A percentile compares a stretch with the other conserved stretches of the same genome.
These are phyloP conservation scores for Rosa lucieae DNA, from an alignment of 306 rosid genomes.

Conservation along the genomic window DNA sequence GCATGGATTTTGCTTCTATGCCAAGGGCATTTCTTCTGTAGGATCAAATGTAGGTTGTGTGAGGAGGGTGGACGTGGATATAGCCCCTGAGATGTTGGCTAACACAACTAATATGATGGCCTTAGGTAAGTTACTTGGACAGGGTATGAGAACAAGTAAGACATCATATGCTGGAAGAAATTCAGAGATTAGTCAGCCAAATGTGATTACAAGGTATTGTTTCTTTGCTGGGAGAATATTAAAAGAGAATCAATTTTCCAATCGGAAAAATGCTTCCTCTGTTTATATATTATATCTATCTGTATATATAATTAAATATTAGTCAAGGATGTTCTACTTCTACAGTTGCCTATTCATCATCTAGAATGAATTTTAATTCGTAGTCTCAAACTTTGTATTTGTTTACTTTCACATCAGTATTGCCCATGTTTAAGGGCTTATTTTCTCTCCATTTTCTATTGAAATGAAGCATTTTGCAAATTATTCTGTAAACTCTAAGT, in stretches of 20 bases:
- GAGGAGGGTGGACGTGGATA: slow-evolving; percentile 50
- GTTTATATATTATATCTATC: too few relatives aligned
- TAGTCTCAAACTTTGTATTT: not conserved
- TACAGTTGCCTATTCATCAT: not conserved
- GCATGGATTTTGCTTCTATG: slow-evolving; percentile 80
- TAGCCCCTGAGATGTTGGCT: slow-evolving; percentile 63
- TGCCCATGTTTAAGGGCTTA: not conserved
- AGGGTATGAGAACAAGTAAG: slow-evolving; percentile 23
- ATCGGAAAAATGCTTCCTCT: not conserved
- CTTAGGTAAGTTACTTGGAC: slow-evolving; percentile 57
- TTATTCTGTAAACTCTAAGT: not conserved
- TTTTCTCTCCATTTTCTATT: not conserved
- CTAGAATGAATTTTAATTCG: not conserved
- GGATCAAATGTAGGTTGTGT: slow-evolving; percentile 47
- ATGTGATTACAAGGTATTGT: slow-evolving; percentile 45
- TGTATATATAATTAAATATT: not conserved
- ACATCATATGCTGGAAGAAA: slow-evolving; percentile 27
- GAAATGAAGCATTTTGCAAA: not conserved
- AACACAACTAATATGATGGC: slow-evolving; percentile 48
- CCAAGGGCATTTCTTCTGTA: slow-evolving; percentile 48
- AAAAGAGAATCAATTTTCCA: not conserved
- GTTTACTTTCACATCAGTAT: not conserved
- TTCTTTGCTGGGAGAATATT: slow-evolving; percentile 12
- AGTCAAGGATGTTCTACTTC: not conserved
- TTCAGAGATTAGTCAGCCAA: slow-evolving; percentile 33